Evolutionary conservation across 1,284 basidiomycete genomes (phyloP), one percentile per base, ranked within the genome.

Genomic region (Rhodotorula sp.): DNA sequence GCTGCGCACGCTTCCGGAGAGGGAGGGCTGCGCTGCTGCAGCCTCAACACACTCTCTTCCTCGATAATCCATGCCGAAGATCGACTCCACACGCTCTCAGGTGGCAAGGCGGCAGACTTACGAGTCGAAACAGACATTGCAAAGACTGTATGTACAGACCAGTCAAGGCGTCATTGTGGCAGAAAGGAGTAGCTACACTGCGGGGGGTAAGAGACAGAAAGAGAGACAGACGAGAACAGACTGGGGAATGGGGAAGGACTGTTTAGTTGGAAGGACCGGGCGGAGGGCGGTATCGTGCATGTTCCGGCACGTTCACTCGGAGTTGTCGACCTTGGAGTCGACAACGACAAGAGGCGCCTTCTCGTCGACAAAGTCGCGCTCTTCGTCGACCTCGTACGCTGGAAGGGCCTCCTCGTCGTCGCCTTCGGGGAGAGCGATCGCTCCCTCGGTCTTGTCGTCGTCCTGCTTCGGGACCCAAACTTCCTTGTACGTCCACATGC

Each of bases 401-500:
- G 60, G 60, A 22, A 33, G 26, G 14, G 29, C 17, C 29, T n/a
- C 51, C 45, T 68, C 66, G 60, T 12, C 20, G 33, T 48, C 22
- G 10, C 49, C 66, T 14, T 59, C 55, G 24, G 4, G 60, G 26
- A 62, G 59, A 18, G 30, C 51, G 5, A 66, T 57, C 1, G 51
- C 67, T 22, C 62, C 62, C 8, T 59, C 65, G 30, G 48, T 44
- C n/a, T 54, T 29, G 53, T 48, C 63, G 48, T 59, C 64, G 20
- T 62, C 55, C 46, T 60, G 48, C 64, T 57, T 29, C 46, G 62
- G 53, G 12, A 64, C 44, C 73, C 73, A 74, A 5, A 49, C 55
- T 51, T 74, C 73, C n/a, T 42, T 49, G 66, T 72, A 64, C 0
- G 29, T 63, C 73, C 73, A 74, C 42, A 74, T 33, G 22, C 59